Conservation (phyloP, 1,284 basidiomycete genomes). For the Leccinum proliferum region DNA sequence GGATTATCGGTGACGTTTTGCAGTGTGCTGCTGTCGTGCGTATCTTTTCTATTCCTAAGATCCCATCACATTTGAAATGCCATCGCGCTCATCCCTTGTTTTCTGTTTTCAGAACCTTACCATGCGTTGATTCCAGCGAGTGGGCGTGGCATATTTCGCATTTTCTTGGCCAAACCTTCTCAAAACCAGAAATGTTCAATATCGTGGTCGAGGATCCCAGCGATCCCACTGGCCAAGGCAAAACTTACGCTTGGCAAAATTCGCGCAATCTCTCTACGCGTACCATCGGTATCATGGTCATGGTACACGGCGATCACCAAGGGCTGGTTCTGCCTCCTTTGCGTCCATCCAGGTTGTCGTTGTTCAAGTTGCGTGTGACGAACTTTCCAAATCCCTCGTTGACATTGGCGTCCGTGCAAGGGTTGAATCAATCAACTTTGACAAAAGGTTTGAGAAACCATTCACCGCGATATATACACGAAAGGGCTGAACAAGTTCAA, state of each 20-base stretch:
- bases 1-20: too few relatives aligned
- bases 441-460: too few relatives aligned
- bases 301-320: constrained; percentile 99
- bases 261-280: constrained; percentile 98
- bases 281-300: constrained; percentile 98
- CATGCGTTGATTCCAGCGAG: constrained; percentile 85
- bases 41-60: too few relatives aligned
- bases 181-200: constrained; percentile 94
- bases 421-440: constrained; percentile 49
- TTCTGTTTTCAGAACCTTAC: too few relatives aligned
- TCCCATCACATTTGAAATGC: too few relatives aligned
- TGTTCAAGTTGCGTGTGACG: constrained; percentile 76
- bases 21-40: too few relatives aligned
- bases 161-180: constrained; percentile 98
- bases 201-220: constrained; percentile 95
- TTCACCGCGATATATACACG: too few relatives aligned
- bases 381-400: constrained; percentile 67
- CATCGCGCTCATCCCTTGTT: too few relatives aligned
- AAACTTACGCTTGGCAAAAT: constrained; percentile 94
- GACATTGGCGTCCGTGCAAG: constrained; percentile 79
- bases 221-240: constrained; percentile 60
- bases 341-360: constrained; percentile 90
- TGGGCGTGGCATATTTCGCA: constrained; percentile 98
- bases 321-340: constrained; percentile 94
- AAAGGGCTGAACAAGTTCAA: too few relatives aligned